A percentile compares a stretch with the other conserved stretches of the same genome.
Evolutionary conservation across 768 basidiomycete genomes (phyloP).

Genomic region (Mycena venus): DNA sequence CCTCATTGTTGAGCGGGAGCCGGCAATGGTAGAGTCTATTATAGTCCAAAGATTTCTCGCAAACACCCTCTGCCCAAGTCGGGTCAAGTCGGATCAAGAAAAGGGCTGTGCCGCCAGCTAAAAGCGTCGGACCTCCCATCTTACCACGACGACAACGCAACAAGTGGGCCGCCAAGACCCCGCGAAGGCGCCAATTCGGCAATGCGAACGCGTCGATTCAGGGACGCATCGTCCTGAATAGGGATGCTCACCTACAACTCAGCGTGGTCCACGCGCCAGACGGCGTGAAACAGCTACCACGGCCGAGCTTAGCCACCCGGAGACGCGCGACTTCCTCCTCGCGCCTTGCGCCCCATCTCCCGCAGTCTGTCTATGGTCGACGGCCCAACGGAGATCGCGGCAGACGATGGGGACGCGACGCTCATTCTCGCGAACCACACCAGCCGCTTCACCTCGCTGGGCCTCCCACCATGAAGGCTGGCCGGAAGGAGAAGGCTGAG

Average conservation of each 20-base stretch:
- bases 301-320: background rate
- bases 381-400: background rate
- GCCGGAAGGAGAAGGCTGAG: constrained; percentile 8
- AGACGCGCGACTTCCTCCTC: background rate
- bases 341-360: background rate
- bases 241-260: background rate
- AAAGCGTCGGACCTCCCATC: background rate
- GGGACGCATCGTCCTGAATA: background rate
- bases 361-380: background rate
- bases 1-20: background rate
- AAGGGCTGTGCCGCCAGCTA: background rate
- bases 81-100: background rate
- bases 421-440: background rate
- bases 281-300: background rate
- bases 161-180: background rate
- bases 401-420: background rate
- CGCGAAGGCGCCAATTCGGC: background rate
- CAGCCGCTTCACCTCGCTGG: background rate
- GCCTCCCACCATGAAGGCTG: background rate
- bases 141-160: background rate
- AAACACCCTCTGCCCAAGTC: background rate
- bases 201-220: too few species aligned
- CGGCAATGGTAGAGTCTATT: background rate
- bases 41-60: too few species aligned
- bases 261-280: background rate